Base-by-base conservation (phyloP, 2,329 filamentous ascomycete species). In the Ceratocystis cacaofunesta region DNA sequence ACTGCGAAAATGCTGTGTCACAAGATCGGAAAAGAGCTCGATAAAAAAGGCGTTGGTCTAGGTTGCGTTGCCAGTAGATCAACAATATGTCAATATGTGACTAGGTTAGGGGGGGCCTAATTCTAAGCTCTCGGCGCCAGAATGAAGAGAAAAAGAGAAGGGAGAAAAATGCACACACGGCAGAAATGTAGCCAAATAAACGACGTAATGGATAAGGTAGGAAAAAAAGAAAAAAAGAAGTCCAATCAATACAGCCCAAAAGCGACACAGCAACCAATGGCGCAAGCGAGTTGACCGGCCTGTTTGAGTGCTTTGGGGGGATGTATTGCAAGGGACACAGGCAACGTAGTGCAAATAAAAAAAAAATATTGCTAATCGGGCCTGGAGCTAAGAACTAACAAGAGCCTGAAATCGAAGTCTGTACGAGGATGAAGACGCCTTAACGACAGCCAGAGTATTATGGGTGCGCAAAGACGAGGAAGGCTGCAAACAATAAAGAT, bases 181-280 rank as follows among this genome's bases (percentile, higher is more conserved):
- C 55, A 36, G 2, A 36, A 58, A 58, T 58, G 55, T 30, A 58
- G 8, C 17, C 28, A n/a, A 58, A 58, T 32, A 32, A 58, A 36
- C 55, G 25, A 58, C 55, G 55, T 36, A 58, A 36, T 58, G 55
- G 6, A 58, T 30, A 17, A n/a, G 5, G 22, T 52, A 15, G 28
- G 32, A 5, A 5, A 15, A 32, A 15, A 41, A 15, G 46, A 62
- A 4, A 1, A 17, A 25, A 55, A 22, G 43, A 43, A 32, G 30
- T 28, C 30, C 30, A 63, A 43, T 63, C 50, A 63, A 44, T 28
- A 63, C 62, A 36, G 46, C 28, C 50, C 30, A 25, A 63, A 55
- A 63, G 46, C 46, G 15, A 63, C 55, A 58, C 55, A 36, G 55
- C 55, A 58, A 58, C 55, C 55, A 63, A 52, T n/a, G 28, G 30